Evolutionary conservation across 1,139 yeast species (phyloP).

Genomic region (Meyerozyma sp.): DNA sequence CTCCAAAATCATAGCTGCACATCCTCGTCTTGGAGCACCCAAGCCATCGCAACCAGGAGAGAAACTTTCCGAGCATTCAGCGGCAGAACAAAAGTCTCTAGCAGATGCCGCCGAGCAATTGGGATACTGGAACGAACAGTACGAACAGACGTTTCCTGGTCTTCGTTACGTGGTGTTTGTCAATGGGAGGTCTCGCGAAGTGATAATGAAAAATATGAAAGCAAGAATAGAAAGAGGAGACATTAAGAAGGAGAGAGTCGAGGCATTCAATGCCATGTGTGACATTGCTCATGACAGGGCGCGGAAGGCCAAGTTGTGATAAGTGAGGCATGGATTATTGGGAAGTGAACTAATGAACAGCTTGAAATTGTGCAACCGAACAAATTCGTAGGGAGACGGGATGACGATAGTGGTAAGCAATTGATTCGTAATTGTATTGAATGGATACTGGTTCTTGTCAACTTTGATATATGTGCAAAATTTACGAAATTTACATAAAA

Average conservation of each 20-base stretch:
- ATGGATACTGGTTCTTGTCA: no score
- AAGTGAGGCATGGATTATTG: no score
- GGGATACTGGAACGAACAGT: constrained; percentile 48
- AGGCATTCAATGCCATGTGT: constrained; percentile 82
- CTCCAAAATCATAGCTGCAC: constrained; percentile 66
- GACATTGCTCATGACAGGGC: constrained; percentile 83
- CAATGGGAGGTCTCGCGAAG: constrained; percentile 67
- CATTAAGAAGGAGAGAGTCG: constrained; percentile 48
- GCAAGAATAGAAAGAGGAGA: constrained; percentile 52
- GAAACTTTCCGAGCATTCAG: constrained; percentile 58
- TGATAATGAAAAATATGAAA: constrained; percentile 62
- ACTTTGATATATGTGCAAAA: no score
- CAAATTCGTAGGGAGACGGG: no score
- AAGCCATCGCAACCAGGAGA: constrained; percentile 27
- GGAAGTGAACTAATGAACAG: no score
- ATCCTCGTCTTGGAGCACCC: constrained; percentile 80
- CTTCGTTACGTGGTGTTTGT: constrained; percentile 87
- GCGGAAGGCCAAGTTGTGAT: constrained; percentile 23
- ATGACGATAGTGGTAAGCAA: no score
- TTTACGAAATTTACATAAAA: no score
- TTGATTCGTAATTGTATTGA: no score
- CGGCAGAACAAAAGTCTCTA: constrained; percentile 65
- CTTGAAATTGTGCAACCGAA: no score
- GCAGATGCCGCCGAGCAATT: constrained; percentile 40
- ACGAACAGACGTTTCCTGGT: constrained; percentile 75